Base-by-base conservation (phyloP, 176 grass and related monocot species). In the Thalia dealbata region DNA sequence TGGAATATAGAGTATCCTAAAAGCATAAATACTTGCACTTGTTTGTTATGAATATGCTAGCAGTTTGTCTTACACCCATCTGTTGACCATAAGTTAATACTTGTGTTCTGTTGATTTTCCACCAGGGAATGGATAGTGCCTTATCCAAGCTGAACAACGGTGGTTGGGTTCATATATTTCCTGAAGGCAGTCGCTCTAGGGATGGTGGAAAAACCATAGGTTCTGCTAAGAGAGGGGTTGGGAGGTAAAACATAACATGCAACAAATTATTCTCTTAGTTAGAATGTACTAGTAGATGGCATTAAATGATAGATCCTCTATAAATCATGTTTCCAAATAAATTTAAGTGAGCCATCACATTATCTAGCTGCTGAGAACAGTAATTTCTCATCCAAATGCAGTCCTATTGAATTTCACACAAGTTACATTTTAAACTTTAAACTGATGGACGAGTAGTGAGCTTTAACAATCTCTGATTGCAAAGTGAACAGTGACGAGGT, bases 131-230 rank as follows among this genome's bases (percentile, higher is more conserved):
- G 95, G 90, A 97, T 81, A 86, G 90, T 85, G 90, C 87, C 50
- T 79, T 99, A 19, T 88, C 87, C 7, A 99, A 99, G 72, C 71
- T 99, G 35, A 93, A 99, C 64, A 93, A 74, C 81, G 95, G 95
- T 65, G 90, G 95, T 70, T 99, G 90, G 95, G 90, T 99, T 83
- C 95, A 99, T 80, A 99, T 99, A 91, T 99, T 99, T 81, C 95
- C 90, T 1, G 90, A 99, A 86, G 90, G 95, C 82, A 91, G 90
- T 73, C 87, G 90, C 27, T 99, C 95, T 50, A 90, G 75, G 71
- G 89, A 99, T 74, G 85, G 90, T 75, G 95, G 95, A 24, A 99
- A 78, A 88, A 99, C 90, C 21, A 67, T 99, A 56, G 83, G 83
- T 80, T 78, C 85, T 78, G 79, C 95, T 68, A 93, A 93, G 70